phyloP scores from a whole-genome alignment of 2,329 filamentous ascomycete species.

The Cercospora zeina region DNA sequence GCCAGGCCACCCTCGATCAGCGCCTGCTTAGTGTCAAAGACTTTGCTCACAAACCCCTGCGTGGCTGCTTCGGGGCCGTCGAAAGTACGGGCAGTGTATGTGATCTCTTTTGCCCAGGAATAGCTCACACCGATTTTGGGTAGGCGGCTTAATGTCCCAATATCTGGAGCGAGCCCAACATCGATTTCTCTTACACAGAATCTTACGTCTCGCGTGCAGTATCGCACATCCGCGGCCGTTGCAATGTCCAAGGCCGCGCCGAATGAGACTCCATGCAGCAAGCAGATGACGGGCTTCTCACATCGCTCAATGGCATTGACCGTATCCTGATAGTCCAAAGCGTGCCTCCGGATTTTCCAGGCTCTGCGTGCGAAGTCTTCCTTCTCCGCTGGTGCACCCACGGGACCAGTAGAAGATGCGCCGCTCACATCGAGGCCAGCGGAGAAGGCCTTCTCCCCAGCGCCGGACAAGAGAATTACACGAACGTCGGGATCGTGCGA shows the following conservation, averaged over 20 bases:
- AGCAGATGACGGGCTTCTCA: slow-evolving; percentile 81
- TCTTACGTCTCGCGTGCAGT: slow-evolving; percentile 57
- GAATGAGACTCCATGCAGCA: slow-evolving; percentile 74
- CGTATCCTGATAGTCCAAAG: slow-evolving; percentile 75
- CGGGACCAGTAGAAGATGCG: slow-evolving; percentile 19
- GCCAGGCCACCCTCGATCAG: slow-evolving; percentile 64
- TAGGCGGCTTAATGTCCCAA: slow-evolving; percentile 71
- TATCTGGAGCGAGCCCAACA: slow-evolving; percentile 76
- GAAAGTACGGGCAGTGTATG: slow-evolving; percentile 68
- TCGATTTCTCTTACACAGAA: slow-evolving; percentile 80
- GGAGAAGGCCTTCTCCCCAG: slow-evolving; percentile 75
- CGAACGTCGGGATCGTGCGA: slow-evolving; percentile 72
- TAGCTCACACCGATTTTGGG: slow-evolving; percentile 69
- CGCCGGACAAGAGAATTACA: slow-evolving; percentile 74
- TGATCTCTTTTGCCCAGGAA: slow-evolving; percentile 77
- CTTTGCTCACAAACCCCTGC: slow-evolving; percentile 68
- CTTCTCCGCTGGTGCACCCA: slow-evolving; percentile 14
- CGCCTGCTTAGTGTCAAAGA: slow-evolving; percentile 61
- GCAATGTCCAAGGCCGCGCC: slow-evolving; percentile 72
- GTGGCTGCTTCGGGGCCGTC: slow-evolving; percentile 64
- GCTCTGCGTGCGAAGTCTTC: slow-evolving; percentile 29
- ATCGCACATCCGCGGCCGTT: slow-evolving; percentile 68
- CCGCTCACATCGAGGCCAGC: slow-evolving; percentile 67
- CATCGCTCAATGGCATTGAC: slow-evolving; percentile 76
- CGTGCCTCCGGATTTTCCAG: slow-evolving; percentile 59